Evolutionary conservation across 192 early-diverging fungal genomes (phyloP).

Genomic region (Backusella sp.): DNA sequence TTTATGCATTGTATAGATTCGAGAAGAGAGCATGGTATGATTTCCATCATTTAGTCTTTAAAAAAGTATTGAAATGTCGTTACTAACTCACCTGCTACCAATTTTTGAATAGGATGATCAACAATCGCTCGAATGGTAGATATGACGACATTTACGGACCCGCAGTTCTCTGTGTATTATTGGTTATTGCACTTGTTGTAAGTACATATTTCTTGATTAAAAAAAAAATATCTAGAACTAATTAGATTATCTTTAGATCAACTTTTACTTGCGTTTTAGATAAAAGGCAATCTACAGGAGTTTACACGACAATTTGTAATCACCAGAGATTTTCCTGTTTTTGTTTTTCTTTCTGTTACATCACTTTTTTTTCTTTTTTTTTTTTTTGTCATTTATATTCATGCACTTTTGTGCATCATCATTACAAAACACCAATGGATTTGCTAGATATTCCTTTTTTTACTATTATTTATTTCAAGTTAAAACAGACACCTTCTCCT

Average conservation of each 20-base stretch:
- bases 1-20: constrained; percentile 36
- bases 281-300: not conserved
- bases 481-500: not conserved
- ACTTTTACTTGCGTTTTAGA: not conserved
- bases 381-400: not conserved
- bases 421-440: not conserved
- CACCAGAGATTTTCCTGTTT: not conserved
- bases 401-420: not conserved
- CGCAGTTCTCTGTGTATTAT: constrained; percentile 39
- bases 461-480: not conserved
- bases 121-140: constrained; percentile 45
- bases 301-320: not conserved
- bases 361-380: not conserved
- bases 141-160: constrained; percentile 48
- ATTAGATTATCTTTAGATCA: not conserved
- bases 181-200: constrained; percentile 55
- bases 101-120: constrained; percentile 23
- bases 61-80: no score
- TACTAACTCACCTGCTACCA: no score
- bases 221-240: not conserved
- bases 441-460: not conserved
- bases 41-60: not conserved
- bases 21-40: constrained; percentile 34
- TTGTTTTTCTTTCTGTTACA: not conserved
- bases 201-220: not conserved